Evolutionary conservation across 805 yeast species (phyloP), one percentile per base, ranked within the genome.

Genomic region (Ogataea nakhonphanomensis): DNA sequence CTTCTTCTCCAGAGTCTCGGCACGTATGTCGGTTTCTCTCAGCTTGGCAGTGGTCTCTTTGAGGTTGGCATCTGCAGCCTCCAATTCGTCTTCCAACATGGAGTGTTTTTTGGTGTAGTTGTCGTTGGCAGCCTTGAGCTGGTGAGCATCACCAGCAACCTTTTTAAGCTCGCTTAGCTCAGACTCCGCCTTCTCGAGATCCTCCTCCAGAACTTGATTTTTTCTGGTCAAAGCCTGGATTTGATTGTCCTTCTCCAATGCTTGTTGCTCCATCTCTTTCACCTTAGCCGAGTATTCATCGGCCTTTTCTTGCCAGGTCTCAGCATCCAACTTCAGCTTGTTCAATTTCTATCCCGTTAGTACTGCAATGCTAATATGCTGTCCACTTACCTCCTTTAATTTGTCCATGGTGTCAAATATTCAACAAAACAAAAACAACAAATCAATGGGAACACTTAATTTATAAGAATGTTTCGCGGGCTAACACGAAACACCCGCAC

Each of bases 261-360:
- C 76, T 61, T 88, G 95, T 71, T 91, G 97, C 68, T 91, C 98
- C 66, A 91, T 75, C 61, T 75, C 83, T 76, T 90, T 93, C 70
- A 85, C 79, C 65, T 81, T 81, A 49, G 74, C 79, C 46, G 80
- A 69, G 58, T 85, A 77, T 58, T 86, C 96, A 61, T 93, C 99
- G 46, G 93, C 82, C 74, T 89, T 87, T 66, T 88, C 96, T 73
- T 91, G 96, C 88, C 99, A 95, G 57, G 83, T 74, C 73, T 93
- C 99, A 53, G 96, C 91, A 64, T 93, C 98, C 58, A 86, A 74
- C 71, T 91, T 90, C 67, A 93, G 80, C 69, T 81, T 81, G 75
- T 73, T 82, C 71, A 89, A 73, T 78, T 88, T 89, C 95, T 86
- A 50, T 21, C 11, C 29, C 21, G 32, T 23, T 34, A 25, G 34